These are phyloP conservation scores for Metarhizium robertsii DNA, from an alignment of 2,329 filamentous ascomycete genomes.

Conservation along the genomic window DNA sequence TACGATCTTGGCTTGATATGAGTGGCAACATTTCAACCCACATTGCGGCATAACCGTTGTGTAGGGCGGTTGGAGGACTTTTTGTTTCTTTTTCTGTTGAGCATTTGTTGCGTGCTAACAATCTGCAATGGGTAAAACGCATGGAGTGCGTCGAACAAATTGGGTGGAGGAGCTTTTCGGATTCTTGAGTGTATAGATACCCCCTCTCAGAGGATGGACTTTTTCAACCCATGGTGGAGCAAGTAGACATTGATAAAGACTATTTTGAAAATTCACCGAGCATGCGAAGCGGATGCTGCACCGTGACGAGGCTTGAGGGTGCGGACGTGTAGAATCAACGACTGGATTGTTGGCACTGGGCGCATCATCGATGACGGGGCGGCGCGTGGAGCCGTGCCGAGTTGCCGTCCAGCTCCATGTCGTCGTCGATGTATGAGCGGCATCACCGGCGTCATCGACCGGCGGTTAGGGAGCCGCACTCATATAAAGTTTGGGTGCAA, in stretches of 20 bases:
- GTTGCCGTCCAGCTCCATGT: not conserved
- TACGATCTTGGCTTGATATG: not conserved
- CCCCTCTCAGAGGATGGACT: not conserved
- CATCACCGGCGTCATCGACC: not conserved
- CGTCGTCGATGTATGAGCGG: not conserved
- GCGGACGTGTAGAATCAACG: too few relatives aligned
- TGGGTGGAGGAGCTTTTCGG: not conserved
- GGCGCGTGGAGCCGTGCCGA: not conserved
- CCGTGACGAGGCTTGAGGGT: not conserved
- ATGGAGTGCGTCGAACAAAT: not conserved
- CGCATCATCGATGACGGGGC: constrained; percentile 15
- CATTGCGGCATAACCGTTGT: not conserved
- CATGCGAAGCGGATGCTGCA: not conserved
- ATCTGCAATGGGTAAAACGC: not conserved
- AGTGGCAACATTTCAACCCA: not conserved
- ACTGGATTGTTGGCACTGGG: not conserved
- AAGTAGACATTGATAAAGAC: not conserved
- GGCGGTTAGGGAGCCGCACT: not conserved
- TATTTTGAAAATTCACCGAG: not conserved
- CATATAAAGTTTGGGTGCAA: not conserved
- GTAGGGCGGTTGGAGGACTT: not conserved
- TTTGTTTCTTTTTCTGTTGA: too few relatives aligned
- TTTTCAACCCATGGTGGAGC: not conserved
- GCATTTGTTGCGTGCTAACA: not conserved
- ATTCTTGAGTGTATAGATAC: constrained; percentile 4